These are phyloP conservation scores for Calycina herbarum DNA, from an alignment of 2,329 filamentous ascomycete genomes.

Conservation along the genomic window DNA sequence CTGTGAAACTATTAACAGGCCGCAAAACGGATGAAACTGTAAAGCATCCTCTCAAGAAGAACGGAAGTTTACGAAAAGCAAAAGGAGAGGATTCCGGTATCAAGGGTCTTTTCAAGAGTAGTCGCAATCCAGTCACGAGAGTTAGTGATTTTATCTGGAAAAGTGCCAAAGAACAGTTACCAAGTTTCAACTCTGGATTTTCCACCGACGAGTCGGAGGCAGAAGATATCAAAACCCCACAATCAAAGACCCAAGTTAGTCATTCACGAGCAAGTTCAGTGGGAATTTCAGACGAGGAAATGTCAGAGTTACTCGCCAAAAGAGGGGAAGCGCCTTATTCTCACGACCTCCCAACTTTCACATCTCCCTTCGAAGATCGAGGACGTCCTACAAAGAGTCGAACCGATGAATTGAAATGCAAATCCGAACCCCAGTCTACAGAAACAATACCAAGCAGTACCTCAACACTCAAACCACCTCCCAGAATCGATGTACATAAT, in stretches of 20 bases:
- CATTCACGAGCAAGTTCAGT: constrained; percentile 43
- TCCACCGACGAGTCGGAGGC: constrained; percentile 49
- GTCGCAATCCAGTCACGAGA: constrained; percentile 62
- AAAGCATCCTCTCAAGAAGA: constrained; percentile 49
- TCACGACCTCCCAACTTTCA: constrained; percentile 48
- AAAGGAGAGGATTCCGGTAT: constrained; percentile 55
- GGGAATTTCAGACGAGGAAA: constrained; percentile 19
- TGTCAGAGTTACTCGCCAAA: constrained; percentile 17
- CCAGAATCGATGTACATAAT: constrained; percentile 47
- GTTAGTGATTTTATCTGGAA: constrained; percentile 61
- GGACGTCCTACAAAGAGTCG: constrained; percentile 33
- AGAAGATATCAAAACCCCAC: constrained; percentile 43
- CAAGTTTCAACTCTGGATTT: constrained; percentile 43
- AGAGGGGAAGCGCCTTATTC: constrained; percentile 29
- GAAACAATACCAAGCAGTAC: constrained; percentile 45
- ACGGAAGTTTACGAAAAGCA: constrained; percentile 50
- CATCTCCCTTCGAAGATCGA: constrained; percentile 46
- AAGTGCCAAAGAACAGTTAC: constrained; percentile 46
- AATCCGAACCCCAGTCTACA: constrained; percentile 40
- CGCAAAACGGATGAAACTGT: constrained; percentile 47
- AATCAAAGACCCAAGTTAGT: constrained; percentile 41
- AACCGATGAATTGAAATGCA: constrained; percentile 25
- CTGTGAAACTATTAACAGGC: constrained; percentile 40
- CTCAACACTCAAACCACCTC: constrained; percentile 48
- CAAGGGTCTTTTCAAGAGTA: constrained; percentile 75